Percentiles rank a stretch among this genome's conserved stretches.
Conservation (phyloP, 2,329 filamentous ascomycete genomes). For the Fusarium clavum region DNA sequence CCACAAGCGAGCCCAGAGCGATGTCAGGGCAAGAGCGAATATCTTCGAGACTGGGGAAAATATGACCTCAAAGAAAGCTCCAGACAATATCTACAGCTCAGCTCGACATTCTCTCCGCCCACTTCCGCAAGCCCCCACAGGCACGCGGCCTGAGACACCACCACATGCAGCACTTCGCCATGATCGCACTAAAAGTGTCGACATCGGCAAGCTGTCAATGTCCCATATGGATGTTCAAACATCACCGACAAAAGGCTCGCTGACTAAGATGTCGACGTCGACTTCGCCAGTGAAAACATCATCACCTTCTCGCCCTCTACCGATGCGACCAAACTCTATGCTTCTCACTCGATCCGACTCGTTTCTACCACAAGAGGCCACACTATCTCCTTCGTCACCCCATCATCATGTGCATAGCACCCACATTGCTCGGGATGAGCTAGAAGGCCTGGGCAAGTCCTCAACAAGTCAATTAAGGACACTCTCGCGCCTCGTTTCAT, state of each 20-base stretch:
- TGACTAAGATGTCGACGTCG: constrained; percentile 4
- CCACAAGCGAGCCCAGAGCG: constrained; percentile 82
- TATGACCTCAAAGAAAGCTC: constrained; percentile 57
- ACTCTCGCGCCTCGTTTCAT: constrained; percentile 83
- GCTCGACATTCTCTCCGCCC: constrained; percentile 82
- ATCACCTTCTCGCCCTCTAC: constrained; percentile 56
- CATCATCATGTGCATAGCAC: constrained; percentile 49
- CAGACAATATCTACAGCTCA: constrained; percentile 76
- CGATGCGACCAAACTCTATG: constrained; percentile 70
- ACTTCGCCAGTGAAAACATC: constrained; percentile 10
- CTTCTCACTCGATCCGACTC: constrained; percentile 69
- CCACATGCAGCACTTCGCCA: constrained; percentile 54
- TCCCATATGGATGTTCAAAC: constrained; percentile 57
- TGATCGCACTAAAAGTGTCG: constrained; percentile 73
- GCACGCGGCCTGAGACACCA: constrained; percentile 55
- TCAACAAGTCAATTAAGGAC: constrained; percentile 90
- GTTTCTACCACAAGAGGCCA: constrained; percentile 53
- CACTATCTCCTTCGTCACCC: constrained; percentile 48
- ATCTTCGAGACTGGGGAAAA: constrained; percentile 59
- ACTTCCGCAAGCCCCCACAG: constrained; percentile 73
- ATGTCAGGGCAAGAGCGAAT: constrained; percentile 68
- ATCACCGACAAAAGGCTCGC: constrained; percentile 49
- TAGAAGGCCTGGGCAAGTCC: constrained; percentile 86
- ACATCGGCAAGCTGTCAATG: constrained; percentile 67
- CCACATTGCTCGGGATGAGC: constrained; percentile 73